phyloP scores from a whole-genome alignment of 306 rosid species.

The Quercus variabilis region DNA sequence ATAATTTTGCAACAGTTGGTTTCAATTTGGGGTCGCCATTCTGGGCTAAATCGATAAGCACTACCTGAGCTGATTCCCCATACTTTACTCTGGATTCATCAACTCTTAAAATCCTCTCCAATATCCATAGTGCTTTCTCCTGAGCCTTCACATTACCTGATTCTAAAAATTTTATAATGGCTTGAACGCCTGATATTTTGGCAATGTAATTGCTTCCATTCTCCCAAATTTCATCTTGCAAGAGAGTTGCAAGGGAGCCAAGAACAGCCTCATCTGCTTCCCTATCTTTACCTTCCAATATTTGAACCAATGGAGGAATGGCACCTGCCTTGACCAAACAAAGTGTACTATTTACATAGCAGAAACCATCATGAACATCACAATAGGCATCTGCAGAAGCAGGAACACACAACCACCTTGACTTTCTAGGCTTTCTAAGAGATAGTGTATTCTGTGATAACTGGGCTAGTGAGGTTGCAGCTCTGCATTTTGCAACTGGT shows the following conservation, averaged over 20 bases:
- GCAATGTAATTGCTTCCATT: constrained; percentile 66
- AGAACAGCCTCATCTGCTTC: constrained; percentile 76
- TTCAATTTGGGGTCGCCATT: constrained; percentile 68
- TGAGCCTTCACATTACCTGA: constrained; percentile 53
- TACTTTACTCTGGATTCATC: constrained; percentile 55
- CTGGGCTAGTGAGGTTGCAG: constrained; percentile 79
- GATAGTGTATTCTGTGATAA: constrained; percentile 68
- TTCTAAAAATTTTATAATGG: constrained; percentile 52
- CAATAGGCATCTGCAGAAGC: constrained; percentile 53
- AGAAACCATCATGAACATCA: constrained; percentile 70
- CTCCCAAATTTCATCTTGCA: constrained; percentile 76
- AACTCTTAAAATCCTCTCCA: constrained; percentile 71
- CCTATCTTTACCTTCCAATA: constrained; percentile 58
- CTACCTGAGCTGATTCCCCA: constrained; percentile 67
- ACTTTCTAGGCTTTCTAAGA: constrained; percentile 44
- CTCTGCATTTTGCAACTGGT: constrained; percentile 50
- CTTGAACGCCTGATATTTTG: constrained; percentile 53
- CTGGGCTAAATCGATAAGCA: constrained; percentile 82
- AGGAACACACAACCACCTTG: constrained; percentile 62
- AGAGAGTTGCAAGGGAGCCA: constrained; percentile 62
- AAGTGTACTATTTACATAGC: constrained; percentile 63
- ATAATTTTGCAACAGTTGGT: constrained; percentile 64
- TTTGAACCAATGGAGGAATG: constrained; percentile 50
- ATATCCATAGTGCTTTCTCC: constrained; percentile 79
- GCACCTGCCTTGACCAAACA: constrained; percentile 85